A percentile compares a stretch with the other conserved stretches of the same genome.
Evolutionary conservation across 768 basidiomycete species (phyloP).

Genomic region (Paxillus ammoniavirescens): DNA sequence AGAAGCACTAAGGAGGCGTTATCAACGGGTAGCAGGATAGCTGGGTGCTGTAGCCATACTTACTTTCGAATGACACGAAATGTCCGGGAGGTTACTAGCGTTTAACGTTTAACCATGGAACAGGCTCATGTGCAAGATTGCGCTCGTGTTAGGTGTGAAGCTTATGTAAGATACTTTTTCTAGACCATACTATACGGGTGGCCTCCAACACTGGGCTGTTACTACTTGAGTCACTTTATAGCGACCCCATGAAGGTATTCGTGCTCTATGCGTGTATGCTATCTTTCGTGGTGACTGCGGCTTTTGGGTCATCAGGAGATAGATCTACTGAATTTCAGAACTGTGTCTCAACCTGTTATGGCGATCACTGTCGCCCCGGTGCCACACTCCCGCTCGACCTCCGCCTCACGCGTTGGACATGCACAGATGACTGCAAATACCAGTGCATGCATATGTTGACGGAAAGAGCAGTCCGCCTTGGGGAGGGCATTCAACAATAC

Average conservation of each 20-base stretch:
- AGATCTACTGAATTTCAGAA: constrained; percentile 33
- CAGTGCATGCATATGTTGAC: constrained; percentile 82
- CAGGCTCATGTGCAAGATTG: too few species aligned
- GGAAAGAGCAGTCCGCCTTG: constrained; percentile 44
- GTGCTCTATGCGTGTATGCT: constrained; percentile 15
- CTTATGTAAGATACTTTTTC: constrained; percentile 14
- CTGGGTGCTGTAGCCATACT: background rate
- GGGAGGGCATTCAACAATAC: constrained; percentile 65
- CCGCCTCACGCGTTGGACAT: constrained; percentile 80
- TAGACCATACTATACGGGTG: too few species aligned
- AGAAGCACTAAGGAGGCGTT: background rate
- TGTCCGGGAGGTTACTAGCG: background rate
- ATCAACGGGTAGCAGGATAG: background rate
- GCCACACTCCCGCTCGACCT: constrained; percentile 52
- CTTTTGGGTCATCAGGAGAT: constrained; percentile 31
- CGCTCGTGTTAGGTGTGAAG: background rate
- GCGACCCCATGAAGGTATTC: constrained; percentile 10
- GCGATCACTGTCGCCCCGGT: constrained; percentile 29
- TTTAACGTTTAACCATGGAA: too few species aligned
- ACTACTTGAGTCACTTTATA: too few species aligned
- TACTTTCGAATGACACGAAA: background rate
- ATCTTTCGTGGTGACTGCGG: constrained; percentile 5
- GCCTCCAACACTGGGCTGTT: too few species aligned
- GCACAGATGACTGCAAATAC: constrained; percentile 86
- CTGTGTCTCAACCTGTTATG: constrained; percentile 37